phyloP scores from a whole-genome alignment of 495 filamentous ascomycete genomes.

The Copromyces sp. region DNA sequence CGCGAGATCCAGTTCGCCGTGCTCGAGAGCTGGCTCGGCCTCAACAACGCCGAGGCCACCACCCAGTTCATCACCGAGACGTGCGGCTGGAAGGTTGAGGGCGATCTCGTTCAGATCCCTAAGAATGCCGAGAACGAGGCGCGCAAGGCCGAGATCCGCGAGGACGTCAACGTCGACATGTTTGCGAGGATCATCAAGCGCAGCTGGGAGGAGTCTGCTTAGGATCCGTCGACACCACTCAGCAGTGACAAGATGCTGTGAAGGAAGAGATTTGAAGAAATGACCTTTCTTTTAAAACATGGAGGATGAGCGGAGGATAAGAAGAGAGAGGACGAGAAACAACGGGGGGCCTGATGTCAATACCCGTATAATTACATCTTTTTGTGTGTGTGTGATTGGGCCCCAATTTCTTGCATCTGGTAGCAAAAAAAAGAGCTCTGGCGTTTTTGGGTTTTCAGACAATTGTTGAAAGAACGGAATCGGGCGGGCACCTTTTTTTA shows the following conservation, averaged over 20 bases:
- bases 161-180: slow-evolving; percentile 92
- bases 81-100: slow-evolving; percentile 73
- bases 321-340: background rate
- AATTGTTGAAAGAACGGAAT: background rate
- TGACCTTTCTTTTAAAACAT: background rate
- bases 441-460: slow-evolving; percentile 20
- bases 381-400: slow-evolving; percentile 4
- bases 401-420: slow-evolving; percentile 18
- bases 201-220: slow-evolving; percentile 79
- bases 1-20: slow-evolving; percentile 67
- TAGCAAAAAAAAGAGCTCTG: slow-evolving; percentile 19
- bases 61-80: slow-evolving; percentile 73
- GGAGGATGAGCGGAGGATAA: background rate
- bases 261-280: slow-evolving; percentile 4
- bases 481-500: background rate
- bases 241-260: background rate
- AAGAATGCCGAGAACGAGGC: slow-evolving; percentile 98
- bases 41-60: slow-evolving; percentile 61
- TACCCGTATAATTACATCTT: slow-evolving; percentile 6
- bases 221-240: background rate
- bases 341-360: slow-evolving; percentile 3
- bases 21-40: slow-evolving; percentile 79
- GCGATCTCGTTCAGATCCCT: slow-evolving; percentile 53
- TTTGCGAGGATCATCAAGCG: slow-evolving; percentile 70
- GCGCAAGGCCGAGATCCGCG: slow-evolving; percentile 88